These are phyloP conservation scores for Lipomyces lipofer DNA, from an alignment of 805 yeast genomes.

Conservation along the genomic window DNA sequence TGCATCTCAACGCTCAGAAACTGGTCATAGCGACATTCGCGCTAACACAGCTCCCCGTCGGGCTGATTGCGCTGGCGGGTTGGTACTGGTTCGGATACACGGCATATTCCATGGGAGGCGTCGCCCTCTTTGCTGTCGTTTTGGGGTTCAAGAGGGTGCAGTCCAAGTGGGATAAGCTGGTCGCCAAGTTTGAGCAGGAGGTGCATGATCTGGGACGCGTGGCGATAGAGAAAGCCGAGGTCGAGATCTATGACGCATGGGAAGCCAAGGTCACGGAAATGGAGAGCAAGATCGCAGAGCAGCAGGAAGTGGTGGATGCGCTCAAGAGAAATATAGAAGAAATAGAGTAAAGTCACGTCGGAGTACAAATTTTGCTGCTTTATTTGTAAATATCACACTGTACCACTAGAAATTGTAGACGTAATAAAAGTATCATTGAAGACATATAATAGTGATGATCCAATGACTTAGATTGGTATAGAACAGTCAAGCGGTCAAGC, in stretches of 20 bases:
- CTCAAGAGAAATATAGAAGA: not conserved
- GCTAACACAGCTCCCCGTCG: constrained; percentile 42
- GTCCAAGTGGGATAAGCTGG: constrained; percentile 37
- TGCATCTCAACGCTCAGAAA: constrained; percentile 38
- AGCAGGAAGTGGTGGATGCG: constrained; percentile 10
- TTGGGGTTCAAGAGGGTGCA: constrained; percentile 42
- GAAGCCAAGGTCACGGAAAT: constrained; percentile 36
- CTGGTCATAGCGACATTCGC: constrained; percentile 36
- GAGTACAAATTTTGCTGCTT: too few species aligned
- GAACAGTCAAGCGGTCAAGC: too few species aligned
- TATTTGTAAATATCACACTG: too few species aligned
- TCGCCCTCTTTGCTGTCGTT: constrained; percentile 41
- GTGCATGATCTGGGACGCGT: constrained; percentile 35
- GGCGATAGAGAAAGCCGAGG: constrained; percentile 37
- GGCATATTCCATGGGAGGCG: constrained; percentile 40
- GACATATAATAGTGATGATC: too few species aligned
- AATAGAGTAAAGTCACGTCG: not conserved
- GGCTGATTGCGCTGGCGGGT: constrained; percentile 38
- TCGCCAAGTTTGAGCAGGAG: constrained; percentile 30
- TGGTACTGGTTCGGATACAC: constrained; percentile 36
- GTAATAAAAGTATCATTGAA: too few species aligned
- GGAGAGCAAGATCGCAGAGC: constrained; percentile 6
- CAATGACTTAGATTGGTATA: too few species aligned
- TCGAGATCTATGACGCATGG: constrained; percentile 37
- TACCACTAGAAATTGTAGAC: too few species aligned